Evolutionary conservation across 768 basidiomycete genomes (phyloP).

Genomic region (Suillus occidentalis): DNA sequence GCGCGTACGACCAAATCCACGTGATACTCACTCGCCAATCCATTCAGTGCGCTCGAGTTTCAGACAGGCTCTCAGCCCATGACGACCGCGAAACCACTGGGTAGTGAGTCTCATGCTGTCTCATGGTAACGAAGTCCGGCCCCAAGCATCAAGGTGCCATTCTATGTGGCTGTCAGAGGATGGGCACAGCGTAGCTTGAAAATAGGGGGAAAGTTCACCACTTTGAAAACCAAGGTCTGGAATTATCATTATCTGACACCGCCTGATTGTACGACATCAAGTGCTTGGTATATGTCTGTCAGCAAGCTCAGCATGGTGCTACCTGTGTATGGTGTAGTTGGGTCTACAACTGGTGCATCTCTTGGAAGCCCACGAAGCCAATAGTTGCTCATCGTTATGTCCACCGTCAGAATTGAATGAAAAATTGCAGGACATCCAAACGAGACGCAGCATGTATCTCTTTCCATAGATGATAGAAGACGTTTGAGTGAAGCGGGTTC

Average conservation of each 20-base stretch:
- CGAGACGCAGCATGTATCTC: neutral
- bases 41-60: conserved; percentile 14
- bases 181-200: neutral
- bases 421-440: neutral
- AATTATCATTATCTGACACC: too few relatives aligned
- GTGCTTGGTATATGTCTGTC: too few relatives aligned
- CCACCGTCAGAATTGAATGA: conserved; percentile 19
- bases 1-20: neutral
- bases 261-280: too few relatives aligned
- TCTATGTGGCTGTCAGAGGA: conserved; percentile 25
- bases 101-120: neutral
- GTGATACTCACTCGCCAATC: conserved; percentile 16
- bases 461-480: neutral
- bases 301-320: neutral
- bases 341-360: neutral
- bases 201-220: conserved; percentile 21
- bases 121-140: too few relatives aligned
- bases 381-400: conserved; percentile 45
- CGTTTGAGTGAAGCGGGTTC: too few relatives aligned
- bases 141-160: conserved; percentile 24
- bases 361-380: conserved; percentile 48
- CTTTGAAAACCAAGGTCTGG: conserved; percentile 57
- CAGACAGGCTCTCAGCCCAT: conserved; percentile 27
- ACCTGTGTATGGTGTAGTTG: neutral
- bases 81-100: conserved; percentile 28